These are phyloP conservation scores for Puccinia polysora DNA, from an alignment of 1,284 basidiomycete species.

Conservation along the genomic window DNA sequence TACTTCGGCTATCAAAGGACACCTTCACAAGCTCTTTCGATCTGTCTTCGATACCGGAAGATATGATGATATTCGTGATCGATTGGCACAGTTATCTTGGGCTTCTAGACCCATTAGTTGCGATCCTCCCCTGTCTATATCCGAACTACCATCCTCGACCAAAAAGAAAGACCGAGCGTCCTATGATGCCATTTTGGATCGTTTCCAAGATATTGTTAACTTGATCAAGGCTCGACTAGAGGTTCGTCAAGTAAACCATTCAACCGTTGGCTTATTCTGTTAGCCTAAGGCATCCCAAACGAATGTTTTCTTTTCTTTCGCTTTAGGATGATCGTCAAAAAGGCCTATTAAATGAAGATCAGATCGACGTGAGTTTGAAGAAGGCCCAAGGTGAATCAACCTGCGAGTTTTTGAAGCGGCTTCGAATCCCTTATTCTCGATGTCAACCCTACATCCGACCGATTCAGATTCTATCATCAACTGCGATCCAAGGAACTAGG, in stretches of 20 bases:
- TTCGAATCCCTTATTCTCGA: constrained; percentile 54
- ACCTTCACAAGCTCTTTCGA: constrained; percentile 85
- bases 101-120: constrained; percentile 49
- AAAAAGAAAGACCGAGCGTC: constrained; percentile 49
- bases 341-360: neutral
- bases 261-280: too few species aligned
- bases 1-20: constrained; percentile 76
- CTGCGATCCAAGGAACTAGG: neutral
- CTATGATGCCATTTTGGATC: constrained; percentile 57
- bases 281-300: too few species aligned
- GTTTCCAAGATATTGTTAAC: constrained; percentile 62
- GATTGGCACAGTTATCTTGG: constrained; percentile 58
- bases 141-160: neutral
- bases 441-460: constrained; percentile 54
- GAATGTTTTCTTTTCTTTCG: constrained; percentile 6
- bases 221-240: constrained; percentile 67
- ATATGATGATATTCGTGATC: constrained; percentile 69
- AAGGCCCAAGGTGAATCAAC: constrained; percentile 44
- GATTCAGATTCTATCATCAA: neutral
- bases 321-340: neutral
- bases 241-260: too few species aligned
- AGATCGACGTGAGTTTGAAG: constrained; percentile 44
- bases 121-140: neutral
- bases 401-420: constrained; percentile 45
- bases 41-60: constrained; percentile 62